Conservation (phyloP, 2,329 filamentous ascomycete genomes). For the Teratosphaeria destructans region DNA sequence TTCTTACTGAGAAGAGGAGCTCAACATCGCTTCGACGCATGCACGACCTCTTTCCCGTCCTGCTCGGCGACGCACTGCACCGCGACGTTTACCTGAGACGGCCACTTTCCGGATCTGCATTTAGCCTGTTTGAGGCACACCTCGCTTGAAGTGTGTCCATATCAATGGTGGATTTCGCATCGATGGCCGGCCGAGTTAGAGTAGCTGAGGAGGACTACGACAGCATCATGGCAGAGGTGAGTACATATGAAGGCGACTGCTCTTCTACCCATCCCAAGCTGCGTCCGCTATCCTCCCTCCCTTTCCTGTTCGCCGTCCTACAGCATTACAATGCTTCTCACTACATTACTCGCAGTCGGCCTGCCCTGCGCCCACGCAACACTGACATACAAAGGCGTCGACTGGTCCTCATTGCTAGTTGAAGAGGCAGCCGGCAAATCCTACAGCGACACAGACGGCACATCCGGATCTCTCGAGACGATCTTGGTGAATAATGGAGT, state of each 20-base stretch:
- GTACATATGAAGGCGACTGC: not conserved
- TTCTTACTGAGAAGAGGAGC: no score
- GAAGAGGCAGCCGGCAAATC: slow-evolving; percentile 25
- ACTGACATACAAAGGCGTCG: slow-evolving; percentile 27
- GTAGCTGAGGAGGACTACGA: not conserved
- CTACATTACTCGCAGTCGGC: not conserved
- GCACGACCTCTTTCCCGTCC: no score
- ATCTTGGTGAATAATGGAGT: slow-evolving; percentile 16
- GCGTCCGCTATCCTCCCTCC: not conserved
- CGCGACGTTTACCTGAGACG: no score
- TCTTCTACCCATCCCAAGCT: no score
- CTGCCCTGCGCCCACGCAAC: slow-evolving; percentile 4
- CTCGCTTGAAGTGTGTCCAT: not conserved
- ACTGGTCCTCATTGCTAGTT: slow-evolving; percentile 26
- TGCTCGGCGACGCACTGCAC: no score
- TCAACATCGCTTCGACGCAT: no score
- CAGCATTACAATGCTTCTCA: not conserved
- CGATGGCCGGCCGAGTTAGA: not conserved
- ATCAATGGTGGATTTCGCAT: not conserved
- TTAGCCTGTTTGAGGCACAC: not conserved
- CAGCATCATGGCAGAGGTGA: not conserved
- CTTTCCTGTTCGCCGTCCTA: not conserved
- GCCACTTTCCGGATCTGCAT: not conserved
- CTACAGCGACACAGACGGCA: slow-evolving; percentile 23
- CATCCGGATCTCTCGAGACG: slow-evolving; percentile 19